Conservation (phyloP, 805 yeast genomes). For the Ogataea polymorpha region DNA sequence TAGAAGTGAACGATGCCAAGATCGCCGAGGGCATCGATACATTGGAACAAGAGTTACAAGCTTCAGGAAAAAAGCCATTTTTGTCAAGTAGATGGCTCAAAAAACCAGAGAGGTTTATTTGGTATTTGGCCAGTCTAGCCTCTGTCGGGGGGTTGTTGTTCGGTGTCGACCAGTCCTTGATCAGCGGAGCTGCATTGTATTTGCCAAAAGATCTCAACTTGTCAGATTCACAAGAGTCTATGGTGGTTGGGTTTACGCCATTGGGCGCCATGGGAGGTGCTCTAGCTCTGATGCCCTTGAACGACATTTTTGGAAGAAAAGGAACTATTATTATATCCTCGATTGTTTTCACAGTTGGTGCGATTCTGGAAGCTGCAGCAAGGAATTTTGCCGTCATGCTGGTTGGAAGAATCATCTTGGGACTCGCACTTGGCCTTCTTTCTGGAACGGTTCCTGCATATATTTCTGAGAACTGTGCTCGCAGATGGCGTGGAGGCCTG, state of each 20-base stretch:
- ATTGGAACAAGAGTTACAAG: constrained; percentile 6
- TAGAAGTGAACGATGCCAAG: constrained; percentile 10
- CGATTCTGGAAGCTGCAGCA: constrained; percentile 52
- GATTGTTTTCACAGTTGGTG: constrained; percentile 57
- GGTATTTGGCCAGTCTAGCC: constrained; percentile 14
- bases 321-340: constrained; percentile 52
- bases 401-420: constrained; percentile 56
- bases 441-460: constrained; percentile 59
- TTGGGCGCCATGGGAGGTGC: constrained; percentile 65
- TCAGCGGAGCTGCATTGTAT: constrained; percentile 14
- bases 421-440: constrained; percentile 62
- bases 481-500: constrained; percentile 51
- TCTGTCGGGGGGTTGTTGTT: constrained; percentile 16
- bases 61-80: constrained; percentile 10
- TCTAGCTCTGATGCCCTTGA: constrained; percentile 53
- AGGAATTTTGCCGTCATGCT: constrained; percentile 45
- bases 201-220: constrained; percentile 8
- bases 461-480: constrained; percentile 58
- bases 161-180: constrained; percentile 15
- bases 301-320: constrained; percentile 52
- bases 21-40: constrained; percentile 5
- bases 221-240: constrained; percentile 8
- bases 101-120: constrained; percentile 10
- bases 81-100: constrained; percentile 12
- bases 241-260: constrained; percentile 45